Base-by-base conservation (phyloP, 768 basidiomycete genomes). In the Tephrocybe sp. region DNA sequence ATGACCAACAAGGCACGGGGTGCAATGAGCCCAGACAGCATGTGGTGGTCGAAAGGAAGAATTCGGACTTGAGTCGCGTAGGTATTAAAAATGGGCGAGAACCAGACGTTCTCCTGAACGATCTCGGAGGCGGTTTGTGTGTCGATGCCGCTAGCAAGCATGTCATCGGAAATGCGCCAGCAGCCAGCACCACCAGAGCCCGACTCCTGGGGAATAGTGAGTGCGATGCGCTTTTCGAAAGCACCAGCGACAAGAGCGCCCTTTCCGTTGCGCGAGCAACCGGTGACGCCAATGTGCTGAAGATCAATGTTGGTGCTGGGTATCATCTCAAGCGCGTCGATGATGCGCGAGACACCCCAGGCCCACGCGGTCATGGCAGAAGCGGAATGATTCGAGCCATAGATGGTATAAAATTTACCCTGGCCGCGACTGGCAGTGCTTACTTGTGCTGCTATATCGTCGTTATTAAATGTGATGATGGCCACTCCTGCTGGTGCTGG, bases 151-250 rank as follows among this genome's bases (percentile, higher is more conserved):
- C 56, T 59, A 28, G 61, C 55, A 54, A 72, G 62, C 71, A 79
- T 73, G 40, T 58, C 73, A 56, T 77, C 71, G 19, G 80, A 82
- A 49, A 84, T 66, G 35, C 81, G 75, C 82, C 82, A 84, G 66
- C 76, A 79, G n/a, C 74, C 76, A 21, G 72, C 74, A 5, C 82
- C 81, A 40, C 82, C 81, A 11, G 79, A 79, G 9, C 82, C 82
- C 11, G 80, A 82, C 63, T 84, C 81, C 61, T 84, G 82, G 5
- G 80, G 78, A 53, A 84, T 77, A 5, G 80, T 83, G 52, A 84
- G 69, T 8, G 76, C 77, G 53, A 84, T 77, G 51, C 81, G 80
- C 2, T 69, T 60, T 52, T 84, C 80, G 59, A 83, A 80, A 22
- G 80, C 82, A 22, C 81, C 81, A 25, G 75, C 80, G 42, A 81